These are phyloP conservation scores for Neonectria coccinea DNA, from an alignment of 2,329 filamentous ascomycete species.

Conservation along the genomic window DNA sequence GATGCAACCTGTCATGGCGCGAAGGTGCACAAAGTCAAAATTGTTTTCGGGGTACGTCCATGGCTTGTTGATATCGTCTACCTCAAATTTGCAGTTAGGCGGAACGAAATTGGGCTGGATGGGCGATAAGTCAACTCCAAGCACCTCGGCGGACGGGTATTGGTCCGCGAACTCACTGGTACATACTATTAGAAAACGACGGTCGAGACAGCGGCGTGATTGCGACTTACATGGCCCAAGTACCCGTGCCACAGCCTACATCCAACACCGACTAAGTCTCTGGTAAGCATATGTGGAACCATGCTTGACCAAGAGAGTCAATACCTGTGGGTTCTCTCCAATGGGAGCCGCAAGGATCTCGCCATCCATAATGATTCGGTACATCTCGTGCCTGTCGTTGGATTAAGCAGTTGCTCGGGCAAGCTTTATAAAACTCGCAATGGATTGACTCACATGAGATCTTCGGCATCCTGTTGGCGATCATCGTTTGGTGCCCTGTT, in stretches of 20 bases:
- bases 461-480: conserved; percentile 45
- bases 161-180: conserved; percentile 50
- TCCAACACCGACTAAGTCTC: conserved; percentile 43
- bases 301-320: too few species aligned
- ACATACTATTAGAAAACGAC: background rate
- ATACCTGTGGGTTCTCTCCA: conserved; percentile 42
- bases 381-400: conserved; percentile 41
- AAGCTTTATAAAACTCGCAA: rapidly evolving
- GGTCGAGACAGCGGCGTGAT: background rate
- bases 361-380: conserved; percentile 46
- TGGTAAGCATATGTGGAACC: background rate
- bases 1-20: conserved; percentile 65
- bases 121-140: conserved; percentile 55
- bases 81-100: conserved; percentile 72
- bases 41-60: conserved; percentile 59
- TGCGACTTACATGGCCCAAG: conserved; percentile 51
- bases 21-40: conserved; percentile 71
- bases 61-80: conserved; percentile 69
- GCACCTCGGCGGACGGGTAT: conserved; percentile 59
- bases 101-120: conserved; percentile 66
- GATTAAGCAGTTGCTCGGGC: too few species aligned
- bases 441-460: conserved; percentile 32
- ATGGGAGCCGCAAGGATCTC: conserved; percentile 51
- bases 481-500: conserved; percentile 46
- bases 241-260: conserved; percentile 53